Base-by-base conservation (phyloP, 768 basidiomycete genomes). In the Tricholoma saponaceum region DNA sequence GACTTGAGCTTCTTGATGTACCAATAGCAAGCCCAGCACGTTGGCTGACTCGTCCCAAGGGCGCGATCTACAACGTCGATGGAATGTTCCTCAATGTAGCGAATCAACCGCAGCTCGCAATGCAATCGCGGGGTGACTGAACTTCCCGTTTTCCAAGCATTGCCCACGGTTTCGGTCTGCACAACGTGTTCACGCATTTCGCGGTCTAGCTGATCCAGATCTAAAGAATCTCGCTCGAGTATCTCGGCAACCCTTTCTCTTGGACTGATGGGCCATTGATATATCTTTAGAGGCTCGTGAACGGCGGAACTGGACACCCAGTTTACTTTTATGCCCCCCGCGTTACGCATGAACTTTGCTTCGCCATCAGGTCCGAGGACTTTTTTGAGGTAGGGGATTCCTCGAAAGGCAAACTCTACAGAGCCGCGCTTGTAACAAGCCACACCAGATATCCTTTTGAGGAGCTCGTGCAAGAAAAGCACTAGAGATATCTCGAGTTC, bases 381-480 rank as follows among this genome's bases (percentile, higher is more conserved):
- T 20, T 51, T 35, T 23, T 52, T 52, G 6, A 66, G 54, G 47
- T 58, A 64, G 4, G 61, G 54, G 14, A 66, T 51, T 16, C 61
- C 65, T 5, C 26, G 44, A 23, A 56, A 49, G 12, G 52, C 62
- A 47, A 66, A 63, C 22, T 61, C 47, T 4, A 51, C 46, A 22
- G 59, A 53, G 18, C 65, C 65, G 5, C 47, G 30, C 30, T 55
- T 58, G 59, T 66, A 66, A 16, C 54, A 56, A 8, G 62, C 61
- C n/a, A 66, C 49, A 28, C 56, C 55, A 30, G 58, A 41, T 18
- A 66, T 37, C 22, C 61, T 56, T 16, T 60, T 52, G 33, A 55
- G 54, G 16, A 66, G 30, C 55, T 66, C 63, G 44, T 58, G 56
- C 10, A 66, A 58, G 43, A 64, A 66, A 2, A 58, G 32, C 25